Conservation (phyloP, 208 protist genomes). For the Wallacemonas collosoma region DNA sequence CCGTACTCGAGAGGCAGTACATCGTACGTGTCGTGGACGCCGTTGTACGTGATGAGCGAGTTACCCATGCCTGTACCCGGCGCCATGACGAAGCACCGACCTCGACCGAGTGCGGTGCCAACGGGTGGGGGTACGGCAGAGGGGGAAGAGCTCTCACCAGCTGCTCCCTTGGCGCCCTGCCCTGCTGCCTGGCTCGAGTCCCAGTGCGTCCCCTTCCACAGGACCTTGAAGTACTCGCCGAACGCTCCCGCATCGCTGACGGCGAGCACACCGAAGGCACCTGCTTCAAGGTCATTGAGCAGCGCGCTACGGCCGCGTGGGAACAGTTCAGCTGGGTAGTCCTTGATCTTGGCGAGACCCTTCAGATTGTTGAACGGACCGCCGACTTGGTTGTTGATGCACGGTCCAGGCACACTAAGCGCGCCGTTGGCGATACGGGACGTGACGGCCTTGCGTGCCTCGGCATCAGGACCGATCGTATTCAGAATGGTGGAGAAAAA, state of each 20-base stretch:
- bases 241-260: slow-evolving; percentile 48
- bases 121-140: slow-evolving; percentile 6
- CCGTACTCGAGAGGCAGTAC: slow-evolving; percentile 62
- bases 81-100: slow-evolving; percentile 54
- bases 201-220: slow-evolving; percentile 78
- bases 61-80: slow-evolving; percentile 70
- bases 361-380: slow-evolving; percentile 79
- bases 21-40: slow-evolving; percentile 27
- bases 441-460: slow-evolving; percentile 28
- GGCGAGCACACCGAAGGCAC: slow-evolving; percentile 65
- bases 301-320: slow-evolving; percentile 51
- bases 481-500: slow-evolving; percentile 52
- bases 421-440: slow-evolving; percentile 45
- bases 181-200: slow-evolving; percentile 15
- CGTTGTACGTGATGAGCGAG: slow-evolving; percentile 62
- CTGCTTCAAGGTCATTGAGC: slow-evolving; percentile 72
- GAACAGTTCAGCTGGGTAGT: slow-evolving; percentile 60
- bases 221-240: slow-evolving; percentile 55
- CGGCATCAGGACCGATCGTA: slow-evolving; percentile 26
- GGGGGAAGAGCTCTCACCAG: too few relatives aligned
- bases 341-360: slow-evolving; percentile 42
- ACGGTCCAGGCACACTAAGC: slow-evolving; percentile 62
- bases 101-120: slow-evolving; percentile 36
- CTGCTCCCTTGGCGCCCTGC: slow-evolving; percentile 10
- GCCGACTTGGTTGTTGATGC: slow-evolving; percentile 38